A percentile compares a stretch with the other conserved stretches of the same genome.
Conservation (phyloP, 2,329 filamentous ascomycete genomes). For the Colletotrichum liriopes region DNA sequence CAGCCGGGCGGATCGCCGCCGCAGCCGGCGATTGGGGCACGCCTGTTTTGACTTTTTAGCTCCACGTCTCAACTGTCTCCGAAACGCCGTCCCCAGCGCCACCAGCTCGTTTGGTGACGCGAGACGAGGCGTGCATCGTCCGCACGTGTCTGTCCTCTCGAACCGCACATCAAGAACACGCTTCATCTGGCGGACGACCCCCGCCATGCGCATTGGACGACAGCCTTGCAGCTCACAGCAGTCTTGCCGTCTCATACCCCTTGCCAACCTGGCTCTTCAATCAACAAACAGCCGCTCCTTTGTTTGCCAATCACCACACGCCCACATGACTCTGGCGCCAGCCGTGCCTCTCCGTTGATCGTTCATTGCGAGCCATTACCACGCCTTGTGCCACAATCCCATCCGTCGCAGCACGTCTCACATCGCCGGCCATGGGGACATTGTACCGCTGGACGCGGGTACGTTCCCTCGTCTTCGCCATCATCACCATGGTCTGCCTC, state of each 20-base stretch:
- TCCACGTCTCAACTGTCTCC: constrained; percentile 19
- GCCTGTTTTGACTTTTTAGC: constrained; percentile 14
- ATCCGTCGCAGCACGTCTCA: not conserved
- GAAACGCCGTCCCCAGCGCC: constrained; percentile 3
- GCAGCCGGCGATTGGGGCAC: not conserved
- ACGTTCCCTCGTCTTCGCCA: constrained; percentile 18
- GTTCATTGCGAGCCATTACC: not conserved
- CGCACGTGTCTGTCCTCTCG: not conserved
- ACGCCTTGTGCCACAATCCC: not conserved
- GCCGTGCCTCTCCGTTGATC: not conserved
- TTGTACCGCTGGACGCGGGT: constrained; percentile 35
- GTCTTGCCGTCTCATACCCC: not conserved
- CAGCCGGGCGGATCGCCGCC: not conserved
- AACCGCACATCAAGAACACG: not conserved
- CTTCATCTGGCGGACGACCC: not conserved
- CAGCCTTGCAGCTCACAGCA: not conserved
- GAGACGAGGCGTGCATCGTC: not conserved
- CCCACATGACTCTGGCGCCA: not conserved
- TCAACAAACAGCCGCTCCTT: not conserved
- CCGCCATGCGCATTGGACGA: not conserved
- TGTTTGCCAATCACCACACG: not conserved
- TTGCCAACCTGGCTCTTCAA: not conserved
- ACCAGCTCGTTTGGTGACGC: not conserved
- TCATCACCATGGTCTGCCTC: constrained; percentile 9
- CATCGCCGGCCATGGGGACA: not conserved